Percentiles rank a stretch among this genome's conserved stretches.
Evolutionary conservation across 805 yeast genomes (phyloP).

Genomic region (Helenozyma baotianmanensis): DNA sequence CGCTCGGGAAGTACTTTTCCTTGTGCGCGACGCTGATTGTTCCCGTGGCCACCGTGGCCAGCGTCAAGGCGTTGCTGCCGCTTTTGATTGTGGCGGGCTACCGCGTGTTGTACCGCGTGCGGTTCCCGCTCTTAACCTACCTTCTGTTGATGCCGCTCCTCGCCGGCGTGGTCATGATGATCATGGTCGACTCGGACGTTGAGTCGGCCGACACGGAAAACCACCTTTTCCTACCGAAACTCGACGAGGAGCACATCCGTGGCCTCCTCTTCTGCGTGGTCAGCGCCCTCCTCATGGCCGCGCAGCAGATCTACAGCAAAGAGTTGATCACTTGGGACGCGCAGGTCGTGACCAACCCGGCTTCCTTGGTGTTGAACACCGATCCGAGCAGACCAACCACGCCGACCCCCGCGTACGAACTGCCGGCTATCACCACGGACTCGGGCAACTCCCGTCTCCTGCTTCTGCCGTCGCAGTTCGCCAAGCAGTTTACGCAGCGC

Average conservation of each 20-base stretch:
- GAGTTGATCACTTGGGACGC: slow-evolving; percentile 60
- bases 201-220: slow-evolving; percentile 6
- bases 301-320: slow-evolving; percentile 84
- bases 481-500: slow-evolving; percentile 14
- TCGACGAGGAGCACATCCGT: slow-evolving; percentile 34
- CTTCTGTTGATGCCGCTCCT: slow-evolving; percentile 49
- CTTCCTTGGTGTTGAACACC: slow-evolving; percentile 25
- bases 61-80: slow-evolving; percentile 66
- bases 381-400: slow-evolving; percentile 6
- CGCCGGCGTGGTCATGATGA: slow-evolving; percentile 49
- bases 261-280: slow-evolving; percentile 69
- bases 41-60: slow-evolving; percentile 66
- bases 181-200: slow-evolving; percentile 32
- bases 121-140: slow-evolving; percentile 47
- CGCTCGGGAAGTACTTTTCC: slow-evolving; percentile 58
- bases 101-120: slow-evolving; percentile 45
- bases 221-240: slow-evolving; percentile 1
- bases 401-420: neutral
- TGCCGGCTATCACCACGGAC: neutral
- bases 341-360: slow-evolving; percentile 21
- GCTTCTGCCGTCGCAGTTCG: slow-evolving; percentile 8
- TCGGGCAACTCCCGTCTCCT: slow-evolving; percentile 1
- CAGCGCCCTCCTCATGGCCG: slow-evolving; percentile 72
- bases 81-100: slow-evolving; percentile 55
- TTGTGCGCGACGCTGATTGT: slow-evolving; percentile 62